Evolutionary conservation across 2,329 filamentous ascomycete genomes (phyloP), one percentile per base, ranked within the genome.

Genomic region (Ceratocystis harringtonii): DNA sequence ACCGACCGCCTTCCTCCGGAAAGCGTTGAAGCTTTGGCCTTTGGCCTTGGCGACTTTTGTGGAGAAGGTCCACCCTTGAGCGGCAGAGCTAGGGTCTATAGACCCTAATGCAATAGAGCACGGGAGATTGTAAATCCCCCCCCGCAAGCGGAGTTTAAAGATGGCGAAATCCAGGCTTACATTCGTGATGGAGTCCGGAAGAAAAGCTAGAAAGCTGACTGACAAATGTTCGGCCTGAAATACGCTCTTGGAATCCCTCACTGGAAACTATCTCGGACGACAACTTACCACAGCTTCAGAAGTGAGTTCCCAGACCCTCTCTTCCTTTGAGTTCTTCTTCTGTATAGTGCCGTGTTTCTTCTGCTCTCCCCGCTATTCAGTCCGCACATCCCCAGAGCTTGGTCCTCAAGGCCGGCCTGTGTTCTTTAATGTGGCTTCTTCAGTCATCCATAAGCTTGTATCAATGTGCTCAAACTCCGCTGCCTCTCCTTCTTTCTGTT

Each of bases 21-120:
- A 68, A 65, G 68, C 69, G 69, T 63, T 32, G 65, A 2, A 58
- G 68, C 6, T 62, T 68, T 15, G 65, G 69, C 57, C 68, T 7
- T 44, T 69, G 30, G 32, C 60, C 41, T 62, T 44, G 36, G 25
- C 28, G 60, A 62, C 19, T 5, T 30, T 45, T 48, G 28, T 62
- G 61, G 28, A 19, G 41, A 44, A 1, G 12, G 15, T 3, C 6
- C 61, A 48, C 43, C 48, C 30, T 50, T 10, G 41, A 62, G 41
- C 7, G 8, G 8, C 0, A 12, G 0, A 0, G 0, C 28, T 12
- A 15, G 36, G 17, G 17, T 5, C 2, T 7, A 1, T 6, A 22
- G 22, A 64, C 62, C 62, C 62, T 63, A 55, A 4, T 5, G 4
- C 4, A 41, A 15, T 3, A 28, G 3, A 1, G 28, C 28, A 28